Base-by-base conservation (phyloP, 257 asterid genomes). In the Thymus mandschuricus region DNA sequence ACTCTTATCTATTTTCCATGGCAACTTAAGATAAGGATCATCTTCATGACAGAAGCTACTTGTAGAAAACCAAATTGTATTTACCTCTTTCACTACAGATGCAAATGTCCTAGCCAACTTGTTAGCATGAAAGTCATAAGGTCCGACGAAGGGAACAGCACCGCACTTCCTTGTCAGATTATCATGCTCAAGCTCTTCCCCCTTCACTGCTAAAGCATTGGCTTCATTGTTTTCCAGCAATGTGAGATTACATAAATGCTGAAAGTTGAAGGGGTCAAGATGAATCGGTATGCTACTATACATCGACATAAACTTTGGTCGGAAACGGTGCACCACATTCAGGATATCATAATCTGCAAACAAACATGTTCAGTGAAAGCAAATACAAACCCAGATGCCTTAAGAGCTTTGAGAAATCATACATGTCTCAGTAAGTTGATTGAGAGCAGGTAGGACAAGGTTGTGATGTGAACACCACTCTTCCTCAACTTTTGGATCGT, bases 281-380 rank as follows among this genome's bases (percentile, higher is more conserved):
- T 80, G 86, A 68, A 73, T 71, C 30, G 93, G 99, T 35, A 76
- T 29, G 67, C 83, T 74, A 71, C 75, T 76, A 52, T 84, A 88
- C 59, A 75, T 73, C 71, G 79, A 75, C 70, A 94, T 67, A 82
- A 63, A 77, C 78, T 83, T 82, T 72, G 99, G 99, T 21, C 98
- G 95, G 79, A 76, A 81, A 2, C 97, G 90, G 74, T 94, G 99
- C 79, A 94, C 76, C 54, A 89, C 69, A 68, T 76, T 63, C 41
- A 94, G 70, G 69, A 92, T 82, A 76, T 91, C 99, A 75, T 91
- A 88, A 89, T 86, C 99, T 94, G 93, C 91, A 86, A 83, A 77
- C 56, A 76, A 68, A 38, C 65, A 68, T 5, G 40, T 15, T 70
- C 69, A 52, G 43, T 61, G 68, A 60, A 70, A 72, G 62, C 33